Base-by-base conservation (phyloP, 176 grass and related monocot genomes). In the Olyra latifolia region DNA sequence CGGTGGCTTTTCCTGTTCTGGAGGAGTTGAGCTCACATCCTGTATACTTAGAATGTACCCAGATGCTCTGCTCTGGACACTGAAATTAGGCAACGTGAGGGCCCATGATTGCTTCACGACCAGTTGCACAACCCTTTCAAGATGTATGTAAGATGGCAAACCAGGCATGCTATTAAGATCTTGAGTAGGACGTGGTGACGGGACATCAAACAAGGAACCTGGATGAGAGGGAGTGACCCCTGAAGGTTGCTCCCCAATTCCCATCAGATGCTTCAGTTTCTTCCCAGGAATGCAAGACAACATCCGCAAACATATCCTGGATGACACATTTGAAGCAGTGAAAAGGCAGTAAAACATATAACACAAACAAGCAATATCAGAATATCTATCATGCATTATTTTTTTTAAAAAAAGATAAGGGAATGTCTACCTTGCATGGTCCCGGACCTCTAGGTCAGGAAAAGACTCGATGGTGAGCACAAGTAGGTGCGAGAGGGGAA, bases 401-500 rank as follows among this genome's bases (percentile, higher is more conserved):
- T 27, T 10, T n/a, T n/a, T n/a, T n/a, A n/a, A 12, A 76, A 7
- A 44, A 17, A 41, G 14, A 58, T 4, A 39, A 61, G 43, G 25
- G 35, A 38, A 29, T n/a, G 10, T 4, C 41, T 79, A 94, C 92
- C 95, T 94, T 79, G 95, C 92, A 91, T 89, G 93, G 78, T 98
- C 95, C 59, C 95, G 79, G 70, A 98, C 86, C 85, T 98, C 95
- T 69, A 98, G 85, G 81, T 98, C 92, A 62, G 95, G 95, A 50
- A 93, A 98, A 67, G 75, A 91, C 69, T 94, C 60, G 44, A 91
- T 93, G 48, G 86, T 88, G 74, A 89, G 75, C 41, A 83, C 78
- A 42, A 98, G 92, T 54, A 98, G 82, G 40, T 19, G 70, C 0
- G 86, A 87, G 25, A 98, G 88, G 57, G 95, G 88, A 62, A 88